Base-by-base conservation (phyloP, 768 basidiomycete genomes). In the Nevesoporus exiguus region DNA sequence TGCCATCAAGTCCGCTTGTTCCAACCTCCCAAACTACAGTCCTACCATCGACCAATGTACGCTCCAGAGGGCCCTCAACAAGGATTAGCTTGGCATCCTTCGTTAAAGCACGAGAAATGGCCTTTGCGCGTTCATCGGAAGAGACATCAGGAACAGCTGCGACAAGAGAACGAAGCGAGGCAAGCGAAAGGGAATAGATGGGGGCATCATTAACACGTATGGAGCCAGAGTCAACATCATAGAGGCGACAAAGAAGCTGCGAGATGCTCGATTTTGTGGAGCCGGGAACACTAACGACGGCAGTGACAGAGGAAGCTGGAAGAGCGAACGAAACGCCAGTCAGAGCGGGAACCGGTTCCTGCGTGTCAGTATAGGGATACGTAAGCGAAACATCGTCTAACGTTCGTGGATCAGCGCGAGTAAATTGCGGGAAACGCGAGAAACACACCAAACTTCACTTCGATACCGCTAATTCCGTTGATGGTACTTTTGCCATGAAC, bases 181-280 rank as follows among this genome's bases (percentile, higher is more conserved):
- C 73, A 65, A 95, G 91, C 0, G 93, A 94, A 7, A 98, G 82
- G 54, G 94, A 83, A 31, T 88, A 84, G 51, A 98, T 89, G 62
- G 97, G 90, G 63, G 89, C 80, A 5, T 88, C 91, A 61, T 97
- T 93, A 55, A 96, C 84, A 43, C 84, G 71, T 60, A 96, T 93
- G 37, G 86, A 75, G 14, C 88, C 80, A 30, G 93, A 93, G 50
- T 80, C 78, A 14, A 94, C 77, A 62, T 98, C 94, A 68, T 98
- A 97, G 73, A 98, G 93, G 21, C 94, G 81, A 71, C 92, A 97
- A 15, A 98, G 76, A 27, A 95, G 77, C n/a, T 92, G 86, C 47
- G 93, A 71, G 51, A 93, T 84, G 0, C 92, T 90, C 10, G 86
- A 89, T 70, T 93, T 95, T 13, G 92, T 86, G 3, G 87, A 76